Conservation (phyloP, 2,329 filamentous ascomycete species). For the Parastagonospora avenae region DNA sequence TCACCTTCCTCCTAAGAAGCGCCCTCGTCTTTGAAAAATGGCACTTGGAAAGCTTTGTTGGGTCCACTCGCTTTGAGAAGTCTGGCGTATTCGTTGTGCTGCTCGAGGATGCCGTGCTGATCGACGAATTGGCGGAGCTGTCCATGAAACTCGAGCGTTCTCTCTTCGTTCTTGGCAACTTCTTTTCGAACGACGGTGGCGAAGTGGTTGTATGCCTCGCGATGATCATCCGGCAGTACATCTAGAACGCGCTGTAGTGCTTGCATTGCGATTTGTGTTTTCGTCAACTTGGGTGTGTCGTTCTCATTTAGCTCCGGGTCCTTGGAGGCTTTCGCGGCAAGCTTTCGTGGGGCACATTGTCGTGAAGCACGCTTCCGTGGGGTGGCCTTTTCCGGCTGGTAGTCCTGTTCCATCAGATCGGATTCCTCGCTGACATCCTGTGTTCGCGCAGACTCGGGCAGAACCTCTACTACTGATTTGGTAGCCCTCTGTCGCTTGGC, state of each 20-base stretch:
- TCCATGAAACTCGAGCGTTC: too few species aligned
- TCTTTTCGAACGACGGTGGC: neutral
- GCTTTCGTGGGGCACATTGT: neutral
- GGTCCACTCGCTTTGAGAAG: neutral
- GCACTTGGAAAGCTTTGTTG: constrained; percentile 4
- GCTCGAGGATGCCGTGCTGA: neutral
- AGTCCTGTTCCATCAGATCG: neutral
- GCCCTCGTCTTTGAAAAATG: neutral
- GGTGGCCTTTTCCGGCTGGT: neutral
- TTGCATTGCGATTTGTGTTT: neutral
- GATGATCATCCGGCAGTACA: neutral
- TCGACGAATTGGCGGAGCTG: neutral
- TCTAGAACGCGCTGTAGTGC: neutral
- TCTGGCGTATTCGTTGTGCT: constrained; percentile 4
- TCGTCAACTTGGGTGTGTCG: neutral
- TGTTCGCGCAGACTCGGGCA: too few species aligned
- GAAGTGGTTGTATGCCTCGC: neutral
- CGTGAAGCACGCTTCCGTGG: neutral
- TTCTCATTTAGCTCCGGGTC: neutral
- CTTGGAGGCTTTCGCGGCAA: neutral
- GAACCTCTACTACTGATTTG: too few species aligned
- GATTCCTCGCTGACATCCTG: too few species aligned
- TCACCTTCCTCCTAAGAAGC: too few species aligned
- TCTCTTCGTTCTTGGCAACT: neutral
- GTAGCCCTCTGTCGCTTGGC: too few species aligned